Conservation (phyloP, 305 asterid genomes). For the Petunia hybrid region DNA sequence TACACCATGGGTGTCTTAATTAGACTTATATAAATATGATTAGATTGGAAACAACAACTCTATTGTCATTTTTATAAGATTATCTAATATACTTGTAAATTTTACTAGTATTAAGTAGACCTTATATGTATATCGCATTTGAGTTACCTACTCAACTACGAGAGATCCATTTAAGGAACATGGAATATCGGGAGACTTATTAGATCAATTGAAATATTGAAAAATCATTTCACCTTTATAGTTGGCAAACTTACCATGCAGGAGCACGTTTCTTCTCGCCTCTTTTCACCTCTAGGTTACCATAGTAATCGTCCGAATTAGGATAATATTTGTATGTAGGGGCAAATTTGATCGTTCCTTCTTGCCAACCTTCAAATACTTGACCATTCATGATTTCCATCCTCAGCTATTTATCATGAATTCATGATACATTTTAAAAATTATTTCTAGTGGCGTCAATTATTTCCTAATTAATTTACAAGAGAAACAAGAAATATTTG, state of each 20-base stretch:
- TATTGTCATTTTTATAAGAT: too few relatives aligned
- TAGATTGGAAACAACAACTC: too few relatives aligned
- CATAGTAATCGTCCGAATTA: slow-evolving; percentile 57
- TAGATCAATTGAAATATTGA: too few relatives aligned
- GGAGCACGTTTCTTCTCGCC: slow-evolving; percentile 67
- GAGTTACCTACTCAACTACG: too few relatives aligned
- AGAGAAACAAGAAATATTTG: background rate
- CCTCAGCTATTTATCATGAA: slow-evolving; percentile 46
- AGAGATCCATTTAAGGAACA: too few relatives aligned
- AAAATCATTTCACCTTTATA: too few relatives aligned
- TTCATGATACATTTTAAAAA: background rate
- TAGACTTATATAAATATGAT: too few relatives aligned
- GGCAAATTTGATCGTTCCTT: slow-evolving; percentile 61
- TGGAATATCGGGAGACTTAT: too few relatives aligned
- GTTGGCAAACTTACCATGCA: slow-evolving; percentile 54
- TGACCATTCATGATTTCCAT: slow-evolving; percentile 60
- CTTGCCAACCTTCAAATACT: slow-evolving; percentile 68
- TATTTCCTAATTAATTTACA: background rate
- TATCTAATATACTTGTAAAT: too few relatives aligned
- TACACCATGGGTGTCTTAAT: too few relatives aligned
- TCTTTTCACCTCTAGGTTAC: slow-evolving; percentile 40
- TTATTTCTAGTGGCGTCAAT: background rate
- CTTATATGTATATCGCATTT: too few relatives aligned
- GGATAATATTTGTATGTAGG: slow-evolving; percentile 70
- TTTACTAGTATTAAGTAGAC: too few relatives aligned